Conservation (phyloP, 495 filamentous ascomycete species). For the Aspergillus funiculosus region DNA sequence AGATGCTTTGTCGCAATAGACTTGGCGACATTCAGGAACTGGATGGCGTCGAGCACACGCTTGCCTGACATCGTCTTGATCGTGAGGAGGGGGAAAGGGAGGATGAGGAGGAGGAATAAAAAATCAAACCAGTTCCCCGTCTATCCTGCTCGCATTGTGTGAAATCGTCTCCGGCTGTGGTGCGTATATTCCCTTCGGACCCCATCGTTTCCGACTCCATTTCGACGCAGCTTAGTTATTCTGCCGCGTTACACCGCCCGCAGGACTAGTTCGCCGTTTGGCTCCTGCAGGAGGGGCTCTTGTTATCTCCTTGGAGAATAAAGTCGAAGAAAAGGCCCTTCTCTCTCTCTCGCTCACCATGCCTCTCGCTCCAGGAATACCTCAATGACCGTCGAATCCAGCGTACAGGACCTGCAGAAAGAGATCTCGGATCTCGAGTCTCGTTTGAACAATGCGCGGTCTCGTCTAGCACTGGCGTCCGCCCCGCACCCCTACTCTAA, state of each 20-base stretch:
- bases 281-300: too few species aligned
- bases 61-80: conserved; percentile 55
- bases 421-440: conserved; percentile 51
- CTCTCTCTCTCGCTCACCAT: conserved; percentile 8
- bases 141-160: conserved; percentile 24
- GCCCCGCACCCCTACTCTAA: neutral
- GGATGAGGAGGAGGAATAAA: neutral
- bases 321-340: neutral
- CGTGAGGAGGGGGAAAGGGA: too few species aligned
- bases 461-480: conserved; percentile 17
- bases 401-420: conserved; percentile 34
- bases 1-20: conserved; percentile 75
- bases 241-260: conserved; percentile 12
- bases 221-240: conserved; percentile 5
- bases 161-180: neutral
- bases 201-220: neutral
- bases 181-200: neutral
- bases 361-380: conserved; percentile 1
- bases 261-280: neutral
- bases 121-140: conserved; percentile 14
- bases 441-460: conserved; percentile 37
- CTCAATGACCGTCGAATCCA: conserved; percentile 17
- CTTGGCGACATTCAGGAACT: conserved; percentile 70
- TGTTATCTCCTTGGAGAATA: neutral
- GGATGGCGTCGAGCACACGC: conserved; percentile 71